These are phyloP conservation scores for Eremothecium sinecaudum DNA, from an alignment of 1,139 yeast species.

Conservation along the genomic window DNA sequence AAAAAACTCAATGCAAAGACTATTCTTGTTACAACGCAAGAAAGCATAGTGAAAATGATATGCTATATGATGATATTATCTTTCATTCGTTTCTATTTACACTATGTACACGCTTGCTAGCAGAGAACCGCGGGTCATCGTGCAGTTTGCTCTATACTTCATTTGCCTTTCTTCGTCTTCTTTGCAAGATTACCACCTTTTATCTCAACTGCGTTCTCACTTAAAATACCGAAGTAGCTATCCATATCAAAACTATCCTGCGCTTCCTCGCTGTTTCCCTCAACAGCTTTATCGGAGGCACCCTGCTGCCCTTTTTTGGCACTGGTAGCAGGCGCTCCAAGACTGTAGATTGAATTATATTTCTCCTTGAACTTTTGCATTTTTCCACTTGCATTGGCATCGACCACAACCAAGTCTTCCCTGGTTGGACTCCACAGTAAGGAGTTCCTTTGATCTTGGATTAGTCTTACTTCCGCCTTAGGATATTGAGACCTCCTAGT, in stretches of 20 bases:
- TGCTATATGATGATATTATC: too few relatives aligned
- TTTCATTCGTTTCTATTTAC: neutral
- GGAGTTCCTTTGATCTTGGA: conserved; percentile 80
- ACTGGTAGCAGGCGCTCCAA: conserved; percentile 21
- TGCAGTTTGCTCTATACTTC: conserved; percentile 16
- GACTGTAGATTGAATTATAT: conserved; percentile 46
- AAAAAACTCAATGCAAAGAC: too few relatives aligned
- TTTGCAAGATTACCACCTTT: conserved; percentile 54
- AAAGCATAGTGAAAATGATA: too few relatives aligned
- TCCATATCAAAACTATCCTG: conserved; percentile 36
- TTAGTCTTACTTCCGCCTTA: conserved; percentile 71
- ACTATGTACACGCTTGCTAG: conserved; percentile 5
- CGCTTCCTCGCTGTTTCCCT: conserved; percentile 7
- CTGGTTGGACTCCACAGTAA: conserved; percentile 83
- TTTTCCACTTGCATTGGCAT: conserved; percentile 78
- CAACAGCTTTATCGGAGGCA: conserved; percentile 14
- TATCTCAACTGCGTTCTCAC: conserved; percentile 53
- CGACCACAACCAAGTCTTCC: conserved; percentile 63
- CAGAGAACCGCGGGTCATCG: neutral
- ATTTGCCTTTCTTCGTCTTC: conserved; percentile 41
- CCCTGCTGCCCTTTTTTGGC: conserved; percentile 15
- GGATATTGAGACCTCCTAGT: conserved; percentile 81
- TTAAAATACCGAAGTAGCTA: conserved; percentile 53
- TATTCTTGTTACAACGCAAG: too few relatives aligned
- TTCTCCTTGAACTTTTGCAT: conserved; percentile 76